Evolutionary conservation across 169 alveolate genomes (phyloP).

Genomic region (Eimeria sp.): DNA sequence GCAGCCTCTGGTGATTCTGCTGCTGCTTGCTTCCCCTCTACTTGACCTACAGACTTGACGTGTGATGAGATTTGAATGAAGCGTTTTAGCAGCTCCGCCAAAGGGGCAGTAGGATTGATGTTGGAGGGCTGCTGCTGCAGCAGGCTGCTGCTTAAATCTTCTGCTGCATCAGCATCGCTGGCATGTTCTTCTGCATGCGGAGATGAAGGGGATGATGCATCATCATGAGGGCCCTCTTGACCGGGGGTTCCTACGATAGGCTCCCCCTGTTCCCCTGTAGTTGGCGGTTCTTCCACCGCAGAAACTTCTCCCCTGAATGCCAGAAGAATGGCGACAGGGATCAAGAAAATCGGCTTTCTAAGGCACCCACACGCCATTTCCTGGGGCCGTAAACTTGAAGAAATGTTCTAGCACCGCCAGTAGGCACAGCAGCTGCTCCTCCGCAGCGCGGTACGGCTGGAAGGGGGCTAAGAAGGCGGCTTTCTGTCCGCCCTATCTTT

Average conservation of each 20-base stretch:
- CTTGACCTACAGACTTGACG: not conserved
- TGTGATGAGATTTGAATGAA: too few relatives aligned
- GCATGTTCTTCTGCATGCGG: too few relatives aligned
- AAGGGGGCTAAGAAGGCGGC: not conserved
- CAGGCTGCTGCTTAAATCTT: not conserved
- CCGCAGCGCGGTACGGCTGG: not conserved
- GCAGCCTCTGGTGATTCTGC: not conserved
- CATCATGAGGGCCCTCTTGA: not conserved
- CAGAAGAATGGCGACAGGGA: constrained; percentile 4
- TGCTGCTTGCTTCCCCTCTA: not conserved
- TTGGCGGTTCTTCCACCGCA: not conserved
- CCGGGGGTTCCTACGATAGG: too few relatives aligned
- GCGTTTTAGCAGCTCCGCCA: too few relatives aligned
- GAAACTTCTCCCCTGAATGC: not conserved
- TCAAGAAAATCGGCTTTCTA: not conserved
- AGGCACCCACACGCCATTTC: not conserved
- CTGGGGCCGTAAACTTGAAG: not conserved
- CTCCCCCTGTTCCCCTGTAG: not conserved
- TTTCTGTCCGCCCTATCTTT: constrained; percentile 2
- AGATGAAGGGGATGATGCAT: not conserved
- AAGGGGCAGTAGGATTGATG: not conserved
- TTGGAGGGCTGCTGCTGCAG: not conserved
- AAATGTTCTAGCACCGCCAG: not conserved
- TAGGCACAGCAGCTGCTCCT: not conserved
- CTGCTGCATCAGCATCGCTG: not conserved